Evolutionary conservation across 1,139 yeast species (phyloP).

Genomic region (Keqinozyma sinolaborantium): DNA sequence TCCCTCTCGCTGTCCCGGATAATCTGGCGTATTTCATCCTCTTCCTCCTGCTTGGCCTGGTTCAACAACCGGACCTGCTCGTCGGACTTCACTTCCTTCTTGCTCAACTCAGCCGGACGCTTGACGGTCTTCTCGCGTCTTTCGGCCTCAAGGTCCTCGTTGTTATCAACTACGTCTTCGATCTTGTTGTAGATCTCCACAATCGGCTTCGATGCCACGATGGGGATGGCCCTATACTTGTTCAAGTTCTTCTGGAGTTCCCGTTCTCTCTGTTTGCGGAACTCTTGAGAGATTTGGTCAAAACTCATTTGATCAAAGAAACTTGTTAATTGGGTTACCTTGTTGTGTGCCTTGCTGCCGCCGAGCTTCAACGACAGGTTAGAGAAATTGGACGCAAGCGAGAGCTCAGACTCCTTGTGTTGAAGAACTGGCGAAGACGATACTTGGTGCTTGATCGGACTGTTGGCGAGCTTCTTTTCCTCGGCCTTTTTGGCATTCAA

Average conservation of each 20-base stretch:
- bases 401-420: conserved; percentile 13
- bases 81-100: conserved; percentile 4
- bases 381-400: conserved; percentile 7
- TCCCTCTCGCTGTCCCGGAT: conserved; percentile 7
- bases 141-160: conserved; percentile 16
- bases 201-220: conserved; percentile 77
- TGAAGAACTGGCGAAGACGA: conserved; percentile 4
- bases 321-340: conserved; percentile 62
- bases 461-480: not conserved
- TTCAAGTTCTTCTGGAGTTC: conserved; percentile 63
- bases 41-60: conserved; percentile 11
- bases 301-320: conserved; percentile 76
- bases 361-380: not conserved
- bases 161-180: conserved; percentile 72
- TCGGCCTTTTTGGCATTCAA: not conserved
- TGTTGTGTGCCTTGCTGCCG: conserved; percentile 16
- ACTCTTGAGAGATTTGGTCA: conserved; percentile 79
- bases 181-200: conserved; percentile 90
- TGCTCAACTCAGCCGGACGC: conserved; percentile 2
- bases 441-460: not conserved
- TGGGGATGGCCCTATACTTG: conserved; percentile 71
- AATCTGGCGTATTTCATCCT: conserved; percentile 8
- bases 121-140: conserved; percentile 3
- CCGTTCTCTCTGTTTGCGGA: conserved; percentile 79
- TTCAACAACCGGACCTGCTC: conserved; percentile 4